These are phyloP conservation scores for Carnegiea gigantea DNA, from an alignment of 179 eudicot genomes.

Conservation along the genomic window DNA sequence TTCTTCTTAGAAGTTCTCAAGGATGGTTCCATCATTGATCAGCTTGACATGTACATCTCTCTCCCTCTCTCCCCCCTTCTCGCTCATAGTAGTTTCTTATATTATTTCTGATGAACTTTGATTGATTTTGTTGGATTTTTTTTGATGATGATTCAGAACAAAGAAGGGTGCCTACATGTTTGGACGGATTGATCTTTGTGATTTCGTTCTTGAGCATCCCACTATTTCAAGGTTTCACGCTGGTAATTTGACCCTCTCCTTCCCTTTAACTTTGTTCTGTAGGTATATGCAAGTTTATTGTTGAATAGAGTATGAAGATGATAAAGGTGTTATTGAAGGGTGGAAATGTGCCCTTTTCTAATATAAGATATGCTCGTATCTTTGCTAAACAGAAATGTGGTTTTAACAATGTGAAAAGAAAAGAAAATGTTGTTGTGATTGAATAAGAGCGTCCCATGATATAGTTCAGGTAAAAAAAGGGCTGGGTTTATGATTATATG, in stretches of 20 bases:
- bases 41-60: constrained; percentile 56
- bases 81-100: background rate
- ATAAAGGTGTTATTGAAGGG: too few relatives aligned
- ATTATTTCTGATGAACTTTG: background rate
- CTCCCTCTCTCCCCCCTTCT: background rate
- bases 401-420: too few relatives aligned
- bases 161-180: constrained; percentile 98
- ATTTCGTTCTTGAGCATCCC: constrained; percentile 91
- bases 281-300: too few relatives aligned
- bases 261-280: too few relatives aligned
- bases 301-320: too few relatives aligned
- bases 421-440: too few relatives aligned
- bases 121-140: constrained; percentile 4
- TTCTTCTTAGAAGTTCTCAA: constrained; percentile 78
- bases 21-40: constrained; percentile 75
- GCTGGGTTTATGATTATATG: too few relatives aligned
- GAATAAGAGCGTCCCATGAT: too few relatives aligned
- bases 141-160: constrained; percentile 34
- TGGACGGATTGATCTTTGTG: constrained; percentile 90
- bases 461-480: too few relatives aligned
- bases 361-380: too few relatives aligned
- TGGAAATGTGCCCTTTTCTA: too few relatives aligned
- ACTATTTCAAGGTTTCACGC: constrained; percentile 96
- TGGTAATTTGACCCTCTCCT: constrained; percentile 42
- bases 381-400: too few relatives aligned